Conservation (phyloP, 164 flowering plant genomes). For the Saururus chinensis region DNA sequence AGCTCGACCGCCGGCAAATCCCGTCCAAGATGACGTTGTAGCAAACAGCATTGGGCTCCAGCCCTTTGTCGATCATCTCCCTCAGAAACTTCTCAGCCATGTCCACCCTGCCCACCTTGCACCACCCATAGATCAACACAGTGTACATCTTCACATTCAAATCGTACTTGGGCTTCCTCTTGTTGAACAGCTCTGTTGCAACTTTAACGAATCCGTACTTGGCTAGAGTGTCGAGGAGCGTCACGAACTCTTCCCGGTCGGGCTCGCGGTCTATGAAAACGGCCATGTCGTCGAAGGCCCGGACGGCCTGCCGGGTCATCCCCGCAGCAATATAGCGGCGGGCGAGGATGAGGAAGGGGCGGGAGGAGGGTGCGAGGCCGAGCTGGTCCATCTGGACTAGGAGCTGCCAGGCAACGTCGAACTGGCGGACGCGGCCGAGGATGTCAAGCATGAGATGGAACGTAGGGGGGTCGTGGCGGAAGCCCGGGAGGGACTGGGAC, state of each 20-base stretch:
- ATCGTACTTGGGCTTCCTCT: conserved; percentile 24
- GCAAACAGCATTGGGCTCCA: conserved; percentile 76
- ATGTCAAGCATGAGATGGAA: conserved; percentile 63
- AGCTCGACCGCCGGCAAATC: conserved; percentile 71
- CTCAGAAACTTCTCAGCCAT: conserved; percentile 63
- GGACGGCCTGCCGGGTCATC: conserved; percentile 67
- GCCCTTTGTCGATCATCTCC: conserved; percentile 65
- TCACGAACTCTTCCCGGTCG: conserved; percentile 23
- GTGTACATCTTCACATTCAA: conserved; percentile 51
- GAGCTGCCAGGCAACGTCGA: conserved; percentile 86
- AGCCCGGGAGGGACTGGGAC: conserved; percentile 29
- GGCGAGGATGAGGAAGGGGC: conserved; percentile 50
- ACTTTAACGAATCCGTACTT: conserved; percentile 73
- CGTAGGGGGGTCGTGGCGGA: conserved; percentile 25
- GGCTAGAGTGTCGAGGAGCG: conserved; percentile 68
- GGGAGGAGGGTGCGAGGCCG: conserved; percentile 17
- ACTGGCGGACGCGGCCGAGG: conserved; percentile 65
- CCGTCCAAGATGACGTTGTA: conserved; percentile 87
- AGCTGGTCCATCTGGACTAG: conserved; percentile 54
- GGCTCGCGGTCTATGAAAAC: conserved; percentile 24
- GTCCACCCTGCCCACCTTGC: conserved; percentile 41
- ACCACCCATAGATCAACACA: conserved; percentile 86
- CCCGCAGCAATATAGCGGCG: conserved; percentile 72
- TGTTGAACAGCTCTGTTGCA: conserved; percentile 70
- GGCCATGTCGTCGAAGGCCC: conserved; percentile 75